Evolutionary conservation across 1,139 yeast genomes (phyloP).

Genomic region (Sugiyamaella castrensis): DNA sequence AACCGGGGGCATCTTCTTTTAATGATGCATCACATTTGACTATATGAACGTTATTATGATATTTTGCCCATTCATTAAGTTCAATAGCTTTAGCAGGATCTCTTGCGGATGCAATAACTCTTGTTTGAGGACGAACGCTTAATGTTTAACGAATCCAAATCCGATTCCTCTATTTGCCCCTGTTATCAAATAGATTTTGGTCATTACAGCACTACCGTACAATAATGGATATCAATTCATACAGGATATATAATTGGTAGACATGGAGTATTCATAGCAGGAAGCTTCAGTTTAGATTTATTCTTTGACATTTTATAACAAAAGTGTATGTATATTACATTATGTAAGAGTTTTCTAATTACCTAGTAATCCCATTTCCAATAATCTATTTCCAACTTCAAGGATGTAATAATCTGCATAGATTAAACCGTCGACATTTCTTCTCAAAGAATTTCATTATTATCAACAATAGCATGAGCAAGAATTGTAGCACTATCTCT

Average conservation of each 20-base stretch:
- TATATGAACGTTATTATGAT: background rate
- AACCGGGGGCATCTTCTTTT: no score
- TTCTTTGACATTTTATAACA: no score
- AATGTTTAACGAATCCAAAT: slow-evolving; percentile 28
- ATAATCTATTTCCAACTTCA: slow-evolving; percentile 21
- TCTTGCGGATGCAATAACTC: slow-evolving; percentile 2
- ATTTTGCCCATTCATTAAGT: slow-evolving; percentile 4
- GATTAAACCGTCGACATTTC: slow-evolving; percentile 24
- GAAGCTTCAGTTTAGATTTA: no score
- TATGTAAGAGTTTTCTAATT: background rate
- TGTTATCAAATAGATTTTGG: background rate
- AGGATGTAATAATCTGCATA: slow-evolving; percentile 24
- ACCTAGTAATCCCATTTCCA: slow-evolving; percentile 19
- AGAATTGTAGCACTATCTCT: slow-evolving; percentile 31
- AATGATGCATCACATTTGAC: background rate
- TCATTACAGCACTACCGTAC: no score
- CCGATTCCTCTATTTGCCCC: background rate
- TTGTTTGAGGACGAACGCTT: slow-evolving; percentile 24
- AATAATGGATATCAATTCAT: no score
- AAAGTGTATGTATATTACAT: background rate
- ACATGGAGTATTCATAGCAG: no score
- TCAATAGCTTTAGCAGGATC: background rate
- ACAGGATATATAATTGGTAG: no score
- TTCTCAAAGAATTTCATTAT: slow-evolving; percentile 27
- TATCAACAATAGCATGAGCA: slow-evolving; percentile 31